phyloP scores from a whole-genome alignment of 257 asterid genomes.

The Nicotiana tabacum region DNA sequence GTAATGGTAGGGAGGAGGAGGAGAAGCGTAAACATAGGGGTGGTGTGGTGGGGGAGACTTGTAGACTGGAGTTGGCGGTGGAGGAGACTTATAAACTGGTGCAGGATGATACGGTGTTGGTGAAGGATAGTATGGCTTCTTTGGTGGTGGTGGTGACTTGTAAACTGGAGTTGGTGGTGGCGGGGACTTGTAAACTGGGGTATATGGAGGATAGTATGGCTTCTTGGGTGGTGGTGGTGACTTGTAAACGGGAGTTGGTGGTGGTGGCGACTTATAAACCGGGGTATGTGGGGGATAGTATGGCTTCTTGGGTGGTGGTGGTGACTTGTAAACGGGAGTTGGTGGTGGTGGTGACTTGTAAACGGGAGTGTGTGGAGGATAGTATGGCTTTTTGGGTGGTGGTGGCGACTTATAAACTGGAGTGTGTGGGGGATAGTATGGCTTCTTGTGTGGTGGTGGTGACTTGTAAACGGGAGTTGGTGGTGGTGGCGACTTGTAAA shows the following conservation, averaged over 20 bases:
- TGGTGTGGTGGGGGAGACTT: neutral
- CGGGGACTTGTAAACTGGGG: neutral
- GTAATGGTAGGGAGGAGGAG: constrained; percentile 6
- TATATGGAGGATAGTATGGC: neutral
- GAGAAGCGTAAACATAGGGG: neutral
- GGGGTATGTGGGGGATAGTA: neutral
- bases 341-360: neutral
- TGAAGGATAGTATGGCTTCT: neutral
- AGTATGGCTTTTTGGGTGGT: neutral
- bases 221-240: neutral
- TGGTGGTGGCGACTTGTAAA: neutral
- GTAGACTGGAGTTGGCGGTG: neutral
- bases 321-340: neutral
- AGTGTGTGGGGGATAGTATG: neutral
- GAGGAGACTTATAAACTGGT: neutral
- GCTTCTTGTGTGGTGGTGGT: neutral
- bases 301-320: neutral
- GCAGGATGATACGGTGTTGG: neutral
- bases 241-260: neutral
- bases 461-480: neutral
- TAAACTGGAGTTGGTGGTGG: neutral
- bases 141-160: neutral
- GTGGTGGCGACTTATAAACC: neutral
- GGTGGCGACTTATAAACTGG: neutral
- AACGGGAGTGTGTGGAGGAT: neutral